These are phyloP conservation scores for Omphalea diandra DNA, from an alignment of 441 rosid species.

Conservation along the genomic window DNA sequence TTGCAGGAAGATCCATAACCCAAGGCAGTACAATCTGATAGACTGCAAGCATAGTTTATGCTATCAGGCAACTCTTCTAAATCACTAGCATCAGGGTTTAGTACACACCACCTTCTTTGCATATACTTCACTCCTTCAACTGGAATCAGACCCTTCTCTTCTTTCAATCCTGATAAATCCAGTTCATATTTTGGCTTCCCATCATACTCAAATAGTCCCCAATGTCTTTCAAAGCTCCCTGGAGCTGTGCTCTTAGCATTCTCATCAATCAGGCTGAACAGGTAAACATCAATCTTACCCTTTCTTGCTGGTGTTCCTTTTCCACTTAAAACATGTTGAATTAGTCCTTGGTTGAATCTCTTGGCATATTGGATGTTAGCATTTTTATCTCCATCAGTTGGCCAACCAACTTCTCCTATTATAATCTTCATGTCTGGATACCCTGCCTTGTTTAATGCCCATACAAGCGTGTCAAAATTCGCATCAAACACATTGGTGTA, in stretches of 20 bases:
- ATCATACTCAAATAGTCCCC: constrained; percentile 78
- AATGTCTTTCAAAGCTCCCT: constrained; percentile 79
- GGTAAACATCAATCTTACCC: constrained; percentile 51
- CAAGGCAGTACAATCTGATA: constrained; percentile 76
- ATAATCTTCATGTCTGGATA: constrained; percentile 59
- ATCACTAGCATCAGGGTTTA: constrained; percentile 45
- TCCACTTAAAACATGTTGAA: constrained; percentile 48
- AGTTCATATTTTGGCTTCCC: constrained; percentile 68
- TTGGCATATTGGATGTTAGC: constrained; percentile 53
- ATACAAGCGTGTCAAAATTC: constrained; percentile 77
- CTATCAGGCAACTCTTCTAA: constrained; percentile 32
- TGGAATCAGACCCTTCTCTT: constrained; percentile 43
- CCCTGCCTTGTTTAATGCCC: constrained; percentile 70
- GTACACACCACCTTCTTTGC: constrained; percentile 72
- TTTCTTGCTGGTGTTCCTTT: constrained; percentile 73
- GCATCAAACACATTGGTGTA: constrained; percentile 89
- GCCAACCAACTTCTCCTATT: constrained; percentile 97
- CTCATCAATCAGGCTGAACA: constrained; percentile 74
- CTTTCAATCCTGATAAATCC: constrained; percentile 34
- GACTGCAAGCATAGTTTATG: constrained; percentile 58
- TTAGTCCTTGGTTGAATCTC: constrained; percentile 74
- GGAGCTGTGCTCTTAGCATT: constrained; percentile 63
- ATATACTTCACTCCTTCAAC: constrained; percentile 67
- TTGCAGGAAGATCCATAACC: constrained; percentile 75
- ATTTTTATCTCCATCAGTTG: constrained; percentile 68